Conservation (phyloP, 2,329 filamentous ascomycete genomes). For the Tolypocladium ovalisporum region DNA sequence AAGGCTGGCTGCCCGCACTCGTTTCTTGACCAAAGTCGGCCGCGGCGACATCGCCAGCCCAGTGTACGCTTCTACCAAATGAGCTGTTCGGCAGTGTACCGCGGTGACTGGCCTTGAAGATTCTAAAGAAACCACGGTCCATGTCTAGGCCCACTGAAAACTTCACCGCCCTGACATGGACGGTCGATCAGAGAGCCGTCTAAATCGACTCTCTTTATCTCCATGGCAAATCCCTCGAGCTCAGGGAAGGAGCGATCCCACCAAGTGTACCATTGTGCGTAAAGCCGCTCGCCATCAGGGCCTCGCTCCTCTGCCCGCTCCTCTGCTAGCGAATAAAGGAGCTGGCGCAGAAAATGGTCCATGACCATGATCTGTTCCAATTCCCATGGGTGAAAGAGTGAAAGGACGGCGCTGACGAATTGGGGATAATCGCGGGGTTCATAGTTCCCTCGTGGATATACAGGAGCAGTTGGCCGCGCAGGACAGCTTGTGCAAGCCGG, state of each 20-base stretch:
- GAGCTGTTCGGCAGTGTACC: not conserved
- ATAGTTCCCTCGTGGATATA: not conserved
- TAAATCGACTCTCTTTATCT: not conserved
- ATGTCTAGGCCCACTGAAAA: not conserved
- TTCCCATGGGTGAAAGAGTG: not conserved
- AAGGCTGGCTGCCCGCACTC: not conserved
- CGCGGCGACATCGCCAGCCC: not conserved
- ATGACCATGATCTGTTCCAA: not conserved
- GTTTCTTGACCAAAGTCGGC: not conserved
- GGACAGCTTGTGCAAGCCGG: not conserved
- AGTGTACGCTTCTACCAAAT: not conserved
- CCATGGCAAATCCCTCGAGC: not conserved
- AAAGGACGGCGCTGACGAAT: not conserved
- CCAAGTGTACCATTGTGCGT: too few relatives aligned
- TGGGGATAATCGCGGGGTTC: not conserved
- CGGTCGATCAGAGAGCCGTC: not conserved
- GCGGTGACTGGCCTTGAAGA: not conserved
- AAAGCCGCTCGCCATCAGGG: not conserved
- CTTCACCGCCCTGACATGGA: not conserved
- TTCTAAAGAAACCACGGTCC: not conserved
- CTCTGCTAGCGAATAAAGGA: not conserved
- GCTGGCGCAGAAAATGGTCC: not conserved
- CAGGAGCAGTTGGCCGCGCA: not conserved
- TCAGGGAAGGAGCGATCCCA: not conserved
- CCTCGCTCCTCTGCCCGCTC: not conserved